Conservation (phyloP, 768 basidiomycete genomes). For the Serendipita sp. region DNA sequence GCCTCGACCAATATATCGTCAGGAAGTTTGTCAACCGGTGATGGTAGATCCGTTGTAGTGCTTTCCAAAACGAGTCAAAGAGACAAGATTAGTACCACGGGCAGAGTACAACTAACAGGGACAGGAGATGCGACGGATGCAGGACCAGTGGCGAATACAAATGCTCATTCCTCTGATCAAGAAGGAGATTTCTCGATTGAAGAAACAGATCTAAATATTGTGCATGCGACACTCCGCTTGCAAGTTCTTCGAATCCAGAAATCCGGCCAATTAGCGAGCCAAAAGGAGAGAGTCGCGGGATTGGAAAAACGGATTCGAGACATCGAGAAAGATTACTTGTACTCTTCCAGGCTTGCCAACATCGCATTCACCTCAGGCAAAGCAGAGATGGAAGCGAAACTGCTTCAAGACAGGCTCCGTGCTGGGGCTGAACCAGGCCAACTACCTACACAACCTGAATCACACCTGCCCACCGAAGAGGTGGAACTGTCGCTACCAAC, state of each 20-base stretch:
- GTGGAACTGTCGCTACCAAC: not conserved
- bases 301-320: not conserved
- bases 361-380: not conserved
- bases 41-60: too few relatives aligned
- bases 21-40: too few relatives aligned
- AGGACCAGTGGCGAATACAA: not conserved
- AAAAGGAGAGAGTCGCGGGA: slow-evolving; percentile 4
- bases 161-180: not conserved
- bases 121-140: too few relatives aligned
- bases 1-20: too few relatives aligned
- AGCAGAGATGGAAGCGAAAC: not conserved
- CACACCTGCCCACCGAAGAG: not conserved
- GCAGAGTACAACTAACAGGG: too few relatives aligned
- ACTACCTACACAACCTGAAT: not conserved
- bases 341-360: not conserved
- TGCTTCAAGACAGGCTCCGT: not conserved
- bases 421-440: not conserved
- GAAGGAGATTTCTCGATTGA: not conserved
- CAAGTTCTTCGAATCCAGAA: slow-evolving; percentile 19
- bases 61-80: too few relatives aligned
- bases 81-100: too few relatives aligned
- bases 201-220: slow-evolving; percentile 32
- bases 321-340: not conserved
- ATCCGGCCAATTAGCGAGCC: slow-evolving; percentile 8
- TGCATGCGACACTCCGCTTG: slow-evolving; percentile 49